A percentile compares a stretch with the other conserved stretches of the same genome.
These are phyloP conservation scores for Tetrahymena elliotti DNA, from an alignment of 73 alveolate genomes.

Conservation along the genomic window DNA sequence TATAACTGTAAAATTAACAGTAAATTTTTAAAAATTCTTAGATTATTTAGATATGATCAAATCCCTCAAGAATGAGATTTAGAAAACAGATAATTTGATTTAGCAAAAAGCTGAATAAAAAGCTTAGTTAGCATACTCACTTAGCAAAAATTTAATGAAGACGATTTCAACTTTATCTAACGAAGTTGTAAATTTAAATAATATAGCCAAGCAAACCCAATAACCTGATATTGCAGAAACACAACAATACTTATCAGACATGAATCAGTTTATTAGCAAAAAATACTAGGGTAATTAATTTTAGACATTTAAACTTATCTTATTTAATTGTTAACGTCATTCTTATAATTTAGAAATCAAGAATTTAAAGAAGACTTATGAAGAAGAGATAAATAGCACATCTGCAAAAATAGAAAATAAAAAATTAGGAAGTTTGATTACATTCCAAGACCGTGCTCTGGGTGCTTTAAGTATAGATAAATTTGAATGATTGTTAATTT, in stretches of 20 bases:
- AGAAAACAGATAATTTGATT: background rate
- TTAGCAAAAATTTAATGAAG: background rate
- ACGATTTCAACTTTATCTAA: background rate
- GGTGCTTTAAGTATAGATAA: background rate
- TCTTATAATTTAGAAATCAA: background rate
- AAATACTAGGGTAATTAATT: background rate
- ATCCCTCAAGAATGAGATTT: background rate
- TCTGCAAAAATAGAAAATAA: background rate
- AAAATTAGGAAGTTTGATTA: background rate
- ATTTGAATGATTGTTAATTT: background rate
- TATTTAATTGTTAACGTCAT: background rate
- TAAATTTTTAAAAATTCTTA: background rate
- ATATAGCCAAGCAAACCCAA: background rate
- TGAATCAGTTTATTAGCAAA: background rate
- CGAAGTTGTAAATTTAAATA: background rate
- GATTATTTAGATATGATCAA: background rate
- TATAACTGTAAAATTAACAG: background rate
- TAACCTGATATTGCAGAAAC: background rate
- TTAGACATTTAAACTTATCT: background rate
- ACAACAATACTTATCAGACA: background rate
- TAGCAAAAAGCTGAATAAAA: background rate
- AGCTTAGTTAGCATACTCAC: background rate
- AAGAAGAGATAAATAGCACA: background rate
- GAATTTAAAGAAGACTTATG: background rate
- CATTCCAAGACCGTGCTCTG: background rate